Conservation (phyloP, 139 green algal species). For the Chara braunii region DNA sequence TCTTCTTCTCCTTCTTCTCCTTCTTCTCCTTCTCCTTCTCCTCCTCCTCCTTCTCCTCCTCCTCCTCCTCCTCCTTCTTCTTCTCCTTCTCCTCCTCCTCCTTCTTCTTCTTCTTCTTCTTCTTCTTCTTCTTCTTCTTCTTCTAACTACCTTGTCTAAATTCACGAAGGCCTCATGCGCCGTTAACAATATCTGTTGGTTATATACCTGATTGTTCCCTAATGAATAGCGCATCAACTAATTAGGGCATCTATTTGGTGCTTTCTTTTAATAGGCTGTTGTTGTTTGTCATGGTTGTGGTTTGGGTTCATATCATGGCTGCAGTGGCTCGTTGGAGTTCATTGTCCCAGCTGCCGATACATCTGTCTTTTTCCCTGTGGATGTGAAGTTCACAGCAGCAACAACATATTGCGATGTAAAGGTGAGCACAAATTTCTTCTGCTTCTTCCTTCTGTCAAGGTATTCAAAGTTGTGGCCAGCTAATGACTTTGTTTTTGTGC, state of each 20-base stretch:
- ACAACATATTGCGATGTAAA: slow-evolving; percentile 66
- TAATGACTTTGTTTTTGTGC: too few relatives aligned
- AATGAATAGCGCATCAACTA: neutral
- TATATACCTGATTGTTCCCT: neutral
- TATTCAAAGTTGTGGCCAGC: too few relatives aligned
- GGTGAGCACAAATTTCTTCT: too few relatives aligned
- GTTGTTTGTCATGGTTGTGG: too few relatives aligned
- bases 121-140: too few relatives aligned
- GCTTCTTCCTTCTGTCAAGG: too few relatives aligned
- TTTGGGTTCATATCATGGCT: too few relatives aligned
- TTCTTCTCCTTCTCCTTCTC: too few relatives aligned
- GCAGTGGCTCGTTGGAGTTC: slow-evolving; percentile 83
- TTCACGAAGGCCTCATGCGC: neutral
- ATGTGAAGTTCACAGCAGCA: slow-evolving; percentile 61
- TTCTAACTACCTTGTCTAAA: neutral
- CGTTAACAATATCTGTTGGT: neutral
- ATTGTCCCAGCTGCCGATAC: slow-evolving; percentile 62
- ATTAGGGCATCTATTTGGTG: neutral
- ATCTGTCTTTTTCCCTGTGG: slow-evolving; percentile 82
- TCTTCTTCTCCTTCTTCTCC: too few relatives aligned
- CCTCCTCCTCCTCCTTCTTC: neutral
- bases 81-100: neutral
- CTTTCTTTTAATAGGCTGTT: too few relatives aligned
- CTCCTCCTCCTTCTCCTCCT: too few relatives aligned
- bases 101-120: too few relatives aligned